phyloP scores from a whole-genome alignment of 2,329 filamentous ascomycete genomes.

The Fusarium fracticaudum region DNA sequence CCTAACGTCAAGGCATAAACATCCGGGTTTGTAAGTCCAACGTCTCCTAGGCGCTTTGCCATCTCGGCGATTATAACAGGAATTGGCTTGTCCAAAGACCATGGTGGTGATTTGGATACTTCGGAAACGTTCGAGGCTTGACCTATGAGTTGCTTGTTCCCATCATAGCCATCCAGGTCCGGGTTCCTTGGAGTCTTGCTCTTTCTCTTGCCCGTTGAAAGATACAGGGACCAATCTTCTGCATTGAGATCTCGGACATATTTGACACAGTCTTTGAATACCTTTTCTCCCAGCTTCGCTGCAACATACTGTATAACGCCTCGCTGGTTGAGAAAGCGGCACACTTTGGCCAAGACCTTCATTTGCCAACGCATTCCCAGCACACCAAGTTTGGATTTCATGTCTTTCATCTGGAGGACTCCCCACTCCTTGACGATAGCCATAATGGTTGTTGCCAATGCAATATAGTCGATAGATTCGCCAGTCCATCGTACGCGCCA shows the following conservation, averaged over 20 bases:
- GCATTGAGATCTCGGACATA: constrained; percentile 64
- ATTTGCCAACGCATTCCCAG: constrained; percentile 66
- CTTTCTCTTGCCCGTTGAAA: constrained; percentile 58
- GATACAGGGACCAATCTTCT: constrained; percentile 65
- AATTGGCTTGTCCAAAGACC: constrained; percentile 49
- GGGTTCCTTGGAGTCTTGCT: constrained; percentile 41
- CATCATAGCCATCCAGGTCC: constrained; percentile 41
- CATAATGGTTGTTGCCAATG: constrained; percentile 66
- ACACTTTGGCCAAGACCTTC: constrained; percentile 67
- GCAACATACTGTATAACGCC: constrained; percentile 67
- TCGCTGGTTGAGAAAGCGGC: constrained; percentile 64
- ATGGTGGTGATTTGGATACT: constrained; percentile 43
- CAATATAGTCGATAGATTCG: constrained; percentile 66
- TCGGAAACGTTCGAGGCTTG: constrained; percentile 39
- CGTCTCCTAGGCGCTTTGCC: constrained; percentile 42
- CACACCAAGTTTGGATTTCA: constrained; percentile 67
- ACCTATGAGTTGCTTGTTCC: constrained; percentile 28
- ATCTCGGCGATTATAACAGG: constrained; percentile 45
- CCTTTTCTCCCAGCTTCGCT: constrained; percentile 61
- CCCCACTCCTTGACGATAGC: constrained; percentile 66
- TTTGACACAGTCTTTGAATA: constrained; percentile 71
- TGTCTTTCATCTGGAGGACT: constrained; percentile 66
- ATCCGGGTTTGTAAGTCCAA: constrained; percentile 50
- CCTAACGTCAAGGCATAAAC: constrained; percentile 51
- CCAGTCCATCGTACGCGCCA: constrained; percentile 67